A percentile compares a stretch with the other conserved stretches of the same genome.
These are phyloP conservation scores for Hypoxylon crocopeplum DNA, from an alignment of 495 filamentous ascomycete genomes.

Conservation along the genomic window DNA sequence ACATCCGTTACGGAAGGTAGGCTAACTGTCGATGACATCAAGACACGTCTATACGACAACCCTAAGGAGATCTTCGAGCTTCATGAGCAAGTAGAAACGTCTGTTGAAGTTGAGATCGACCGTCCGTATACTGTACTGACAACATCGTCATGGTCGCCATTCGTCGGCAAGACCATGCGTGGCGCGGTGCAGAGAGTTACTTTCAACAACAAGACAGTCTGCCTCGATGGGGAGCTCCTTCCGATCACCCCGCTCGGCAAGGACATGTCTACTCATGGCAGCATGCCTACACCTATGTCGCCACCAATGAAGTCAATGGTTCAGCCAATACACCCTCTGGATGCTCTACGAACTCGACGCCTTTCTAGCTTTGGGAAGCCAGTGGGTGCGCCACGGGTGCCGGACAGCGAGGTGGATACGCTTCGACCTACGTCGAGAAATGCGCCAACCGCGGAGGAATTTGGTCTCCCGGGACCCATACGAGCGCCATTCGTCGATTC, in stretches of 20 bases:
- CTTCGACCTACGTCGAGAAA: conserved; percentile 25
- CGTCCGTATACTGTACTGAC: conserved; percentile 67
- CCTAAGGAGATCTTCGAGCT: conserved; percentile 87
- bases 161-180: conserved; percentile 72
- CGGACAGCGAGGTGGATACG: conserved; percentile 33
- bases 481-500: conserved; percentile 43
- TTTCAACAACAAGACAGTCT: conserved; percentile 78
- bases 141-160: conserved; percentile 72
- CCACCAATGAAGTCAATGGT: conserved; percentile 60
- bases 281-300: conserved; percentile 60
- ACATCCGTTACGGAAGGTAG: conserved; percentile 79
- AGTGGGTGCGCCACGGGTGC: conserved; percentile 33
- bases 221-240: conserved; percentile 73
- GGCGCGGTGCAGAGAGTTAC: conserved; percentile 79
- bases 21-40: conserved; percentile 77
- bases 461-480: conserved; percentile 58
- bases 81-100: conserved; percentile 78
- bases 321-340: conserved; percentile 46
- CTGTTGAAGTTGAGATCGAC: conserved; percentile 77
- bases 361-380: conserved; percentile 45
- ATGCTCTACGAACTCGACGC: conserved; percentile 56
- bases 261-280: conserved; percentile 78
- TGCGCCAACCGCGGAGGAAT: conserved; percentile 52
- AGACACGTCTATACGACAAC: conserved; percentile 74
- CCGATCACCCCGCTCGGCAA: conserved; percentile 65